Percentiles rank a stretch among this genome's conserved stretches.
These are phyloP conservation scores for Cutaneotrichosporon curvatum DNA, from an alignment of 1,284 basidiomycete genomes.

Conservation along the genomic window DNA sequence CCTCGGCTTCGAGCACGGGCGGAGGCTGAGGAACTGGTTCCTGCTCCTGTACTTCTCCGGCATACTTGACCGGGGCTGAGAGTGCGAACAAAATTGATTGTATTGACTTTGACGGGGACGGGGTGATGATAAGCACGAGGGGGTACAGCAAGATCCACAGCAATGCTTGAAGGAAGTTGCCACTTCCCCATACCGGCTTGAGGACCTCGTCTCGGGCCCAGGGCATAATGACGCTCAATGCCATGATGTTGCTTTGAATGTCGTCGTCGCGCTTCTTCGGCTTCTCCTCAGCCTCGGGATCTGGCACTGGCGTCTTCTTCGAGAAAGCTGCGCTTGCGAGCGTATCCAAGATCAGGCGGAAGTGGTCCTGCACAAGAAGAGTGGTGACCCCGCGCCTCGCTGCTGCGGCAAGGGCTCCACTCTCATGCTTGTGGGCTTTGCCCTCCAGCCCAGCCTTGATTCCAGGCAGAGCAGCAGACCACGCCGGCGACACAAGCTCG, in stretches of 20 bases:
- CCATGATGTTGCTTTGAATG: conserved; percentile 41
- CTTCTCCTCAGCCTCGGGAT: conserved; percentile 14
- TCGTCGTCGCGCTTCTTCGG: conserved; percentile 28
- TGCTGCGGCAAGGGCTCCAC: conserved; percentile 5
- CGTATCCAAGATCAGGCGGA: conserved; percentile 40
- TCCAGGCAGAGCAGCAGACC: conserved; percentile 60
- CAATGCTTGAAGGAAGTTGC: conserved; percentile 18
- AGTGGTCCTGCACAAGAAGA: conserved; percentile 34
- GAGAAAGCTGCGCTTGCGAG: conserved; percentile 29
- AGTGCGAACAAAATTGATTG: conserved; percentile 42
- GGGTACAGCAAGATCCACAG: conserved; percentile 39
- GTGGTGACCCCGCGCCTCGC: conserved; percentile 31
- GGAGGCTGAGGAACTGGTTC: neutral
- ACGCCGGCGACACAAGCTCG: conserved; percentile 73
- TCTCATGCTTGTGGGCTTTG: neutral
- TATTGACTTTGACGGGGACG: conserved; percentile 29
- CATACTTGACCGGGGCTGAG: conserved; percentile 36
- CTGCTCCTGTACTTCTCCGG: conserved; percentile 7
- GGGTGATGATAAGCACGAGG: conserved; percentile 37
- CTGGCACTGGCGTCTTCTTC: conserved; percentile 17
- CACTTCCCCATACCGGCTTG: conserved; percentile 24
- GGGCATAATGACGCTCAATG: conserved; percentile 39
- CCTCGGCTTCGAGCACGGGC: neutral
- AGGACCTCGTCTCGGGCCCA: conserved; percentile 41
- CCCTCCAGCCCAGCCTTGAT: conserved; percentile 5